phyloP scores from a whole-genome alignment of 169 alveolate genomes.

The Plasmodium berghei region DNA sequence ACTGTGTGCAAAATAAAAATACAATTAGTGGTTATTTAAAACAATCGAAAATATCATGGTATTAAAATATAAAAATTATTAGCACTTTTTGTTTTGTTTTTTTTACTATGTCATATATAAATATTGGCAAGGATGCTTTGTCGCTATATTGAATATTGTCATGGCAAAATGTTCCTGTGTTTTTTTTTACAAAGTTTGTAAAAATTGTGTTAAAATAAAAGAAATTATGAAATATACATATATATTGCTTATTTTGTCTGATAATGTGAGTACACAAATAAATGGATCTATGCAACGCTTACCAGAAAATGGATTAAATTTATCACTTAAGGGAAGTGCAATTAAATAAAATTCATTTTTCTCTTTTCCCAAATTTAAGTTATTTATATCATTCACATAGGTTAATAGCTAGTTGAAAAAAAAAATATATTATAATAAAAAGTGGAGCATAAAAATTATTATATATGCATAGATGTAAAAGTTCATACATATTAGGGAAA shows the following conservation, averaged over 20 bases:
- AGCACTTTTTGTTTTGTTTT: not conserved
- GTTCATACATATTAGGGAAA: too few relatives aligned
- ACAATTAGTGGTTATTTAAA: too few relatives aligned
- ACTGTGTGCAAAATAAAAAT: conserved; percentile 4
- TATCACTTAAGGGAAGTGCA: conserved; percentile 54
- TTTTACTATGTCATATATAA: conserved; percentile 60
- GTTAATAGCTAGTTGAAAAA: conserved; percentile 43
- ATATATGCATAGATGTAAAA: too few relatives aligned
- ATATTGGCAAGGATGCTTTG: conserved; percentile 60
- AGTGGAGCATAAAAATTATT: too few relatives aligned
- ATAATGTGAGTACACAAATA: not conserved
- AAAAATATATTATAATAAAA: not conserved
- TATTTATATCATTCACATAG: conserved; percentile 62
- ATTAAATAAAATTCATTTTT: conserved; percentile 67
- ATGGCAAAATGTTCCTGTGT: conserved; percentile 60
- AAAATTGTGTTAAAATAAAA: conserved; percentile 5
- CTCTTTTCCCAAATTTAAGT: conserved; percentile 47
- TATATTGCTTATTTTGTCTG: too few relatives aligned
- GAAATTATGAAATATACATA: not conserved
- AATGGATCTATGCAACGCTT: not conserved
- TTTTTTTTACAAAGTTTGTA: not conserved
- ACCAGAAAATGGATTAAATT: conserved; percentile 69
- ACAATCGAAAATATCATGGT: too few relatives aligned
- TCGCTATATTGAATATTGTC: conserved; percentile 64
- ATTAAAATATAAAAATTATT: not conserved